Conservation (phyloP, 805 yeast species). For the Kodamaea restingae region DNA sequence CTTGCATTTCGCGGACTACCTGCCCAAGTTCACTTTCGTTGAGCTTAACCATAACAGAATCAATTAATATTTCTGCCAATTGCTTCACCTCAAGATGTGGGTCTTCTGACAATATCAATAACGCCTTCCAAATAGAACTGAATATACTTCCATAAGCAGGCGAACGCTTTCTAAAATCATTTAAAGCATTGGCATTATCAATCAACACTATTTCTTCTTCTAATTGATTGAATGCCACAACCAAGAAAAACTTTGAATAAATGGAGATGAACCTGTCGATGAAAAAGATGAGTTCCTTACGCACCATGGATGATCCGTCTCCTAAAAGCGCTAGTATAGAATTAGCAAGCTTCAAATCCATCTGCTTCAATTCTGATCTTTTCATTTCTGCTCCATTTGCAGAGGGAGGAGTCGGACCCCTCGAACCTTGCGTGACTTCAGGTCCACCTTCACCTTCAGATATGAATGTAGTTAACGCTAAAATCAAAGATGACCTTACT, state of each 20-base stretch:
- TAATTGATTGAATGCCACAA: constrained; percentile 80
- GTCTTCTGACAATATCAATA: constrained; percentile 77
- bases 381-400: constrained; percentile 28
- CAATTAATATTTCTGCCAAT: constrained; percentile 71
- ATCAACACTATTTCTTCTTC: constrained; percentile 71
- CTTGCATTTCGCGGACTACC: constrained; percentile 63
- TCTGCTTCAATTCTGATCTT: constrained; percentile 52
- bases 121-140: constrained; percentile 82
- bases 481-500: constrained; percentile 78
- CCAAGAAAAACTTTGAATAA: constrained; percentile 70
- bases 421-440: constrained; percentile 5
- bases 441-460: constrained; percentile 41
- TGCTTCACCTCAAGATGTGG: constrained; percentile 79
- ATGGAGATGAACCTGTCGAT: constrained; percentile 69
- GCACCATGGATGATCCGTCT: constrained; percentile 86
- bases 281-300: constrained; percentile 78
- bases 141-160: constrained; percentile 87
- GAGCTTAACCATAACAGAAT: constrained; percentile 60
- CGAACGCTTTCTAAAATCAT: constrained; percentile 59
- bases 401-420: constrained; percentile 10
- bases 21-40: constrained; percentile 63
- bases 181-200: constrained; percentile 58
- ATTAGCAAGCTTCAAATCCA: constrained; percentile 67
- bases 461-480: constrained; percentile 67
- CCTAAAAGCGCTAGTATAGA: constrained; percentile 63